phyloP scores from a whole-genome alignment of 257 asterid genomes.

The Scutellaria minor region DNA sequence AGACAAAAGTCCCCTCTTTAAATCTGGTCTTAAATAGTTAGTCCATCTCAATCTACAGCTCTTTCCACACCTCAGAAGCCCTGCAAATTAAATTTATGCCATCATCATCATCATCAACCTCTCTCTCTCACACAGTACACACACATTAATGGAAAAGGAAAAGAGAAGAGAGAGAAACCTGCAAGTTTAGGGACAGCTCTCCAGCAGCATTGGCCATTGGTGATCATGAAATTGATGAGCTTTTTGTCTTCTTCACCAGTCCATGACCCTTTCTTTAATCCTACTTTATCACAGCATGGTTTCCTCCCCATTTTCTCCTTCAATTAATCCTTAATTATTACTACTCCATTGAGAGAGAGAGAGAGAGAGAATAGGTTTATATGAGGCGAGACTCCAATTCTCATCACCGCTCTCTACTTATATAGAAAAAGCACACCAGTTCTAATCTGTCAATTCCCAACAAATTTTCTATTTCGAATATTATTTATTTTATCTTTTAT shows the following conservation, averaged over 20 bases:
- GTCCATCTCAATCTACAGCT: constrained; percentile 93
- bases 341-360: background rate
- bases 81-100: constrained; percentile 42
- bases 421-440: constrained; percentile 15
- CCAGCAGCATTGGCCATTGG: constrained; percentile 92
- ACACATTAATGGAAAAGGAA: background rate
- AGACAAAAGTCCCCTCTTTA: constrained; percentile 81
- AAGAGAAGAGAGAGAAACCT: constrained; percentile 43
- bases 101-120: background rate
- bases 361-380: background rate
- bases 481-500: too few species aligned
- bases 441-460: constrained; percentile 7
- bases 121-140: background rate
- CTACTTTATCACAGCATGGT: constrained; percentile 92
- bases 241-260: constrained; percentile 83
- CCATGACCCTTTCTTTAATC: constrained; percentile 94
- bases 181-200: constrained; percentile 88
- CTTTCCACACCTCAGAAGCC: constrained; percentile 82
- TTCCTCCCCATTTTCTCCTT: constrained; percentile 68
- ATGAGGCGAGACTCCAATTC: background rate
- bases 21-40: constrained; percentile 82
- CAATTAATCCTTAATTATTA: background rate
- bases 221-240: constrained; percentile 69
- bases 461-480: background rate
- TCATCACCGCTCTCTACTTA: constrained; percentile 15